phyloP scores from a whole-genome alignment of 805 yeast species.

The Candida coleopterorum region DNA sequence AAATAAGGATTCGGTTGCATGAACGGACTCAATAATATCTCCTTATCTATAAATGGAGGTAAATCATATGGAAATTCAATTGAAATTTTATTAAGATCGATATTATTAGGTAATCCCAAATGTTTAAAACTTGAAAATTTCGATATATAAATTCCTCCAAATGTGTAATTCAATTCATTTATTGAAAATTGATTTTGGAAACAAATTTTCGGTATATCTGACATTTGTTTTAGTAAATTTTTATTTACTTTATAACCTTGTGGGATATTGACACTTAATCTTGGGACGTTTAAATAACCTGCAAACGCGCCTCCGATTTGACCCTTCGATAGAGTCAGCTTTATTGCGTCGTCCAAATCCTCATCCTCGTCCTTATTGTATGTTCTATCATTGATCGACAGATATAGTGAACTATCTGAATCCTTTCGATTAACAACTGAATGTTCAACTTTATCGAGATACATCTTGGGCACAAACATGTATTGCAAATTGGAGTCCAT shows the following conservation, averaged over 20 bases:
- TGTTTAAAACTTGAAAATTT: conserved; percentile 15
- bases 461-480: conserved; percentile 19
- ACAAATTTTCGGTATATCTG: conserved; percentile 21
- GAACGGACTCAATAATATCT: conserved; percentile 36
- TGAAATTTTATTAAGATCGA: conserved; percentile 26
- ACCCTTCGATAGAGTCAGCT: conserved; percentile 6
- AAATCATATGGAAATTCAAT: conserved; percentile 33
- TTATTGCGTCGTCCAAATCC: conserved; percentile 2
- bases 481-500: conserved; percentile 13
- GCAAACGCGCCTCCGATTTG: conserved; percentile 18
- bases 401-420: conserved; percentile 3
- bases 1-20: conserved; percentile 34
- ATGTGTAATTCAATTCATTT: conserved; percentile 27
- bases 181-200: conserved; percentile 30
- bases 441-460: conserved; percentile 18
- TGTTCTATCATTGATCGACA: not conserved
- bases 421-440: conserved; percentile 8
- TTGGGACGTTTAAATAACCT: conserved; percentile 24
- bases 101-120: conserved; percentile 30
- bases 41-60: conserved; percentile 36
- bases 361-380: conserved; percentile 3
- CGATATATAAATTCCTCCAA: conserved; percentile 31
- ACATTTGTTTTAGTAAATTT: conserved; percentile 6
- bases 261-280: conserved; percentile 19
- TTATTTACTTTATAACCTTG: conserved; percentile 7